Base-by-base conservation (phyloP, 2,329 filamentous ascomycete genomes). In the Aspergillus novofumigatus region DNA sequence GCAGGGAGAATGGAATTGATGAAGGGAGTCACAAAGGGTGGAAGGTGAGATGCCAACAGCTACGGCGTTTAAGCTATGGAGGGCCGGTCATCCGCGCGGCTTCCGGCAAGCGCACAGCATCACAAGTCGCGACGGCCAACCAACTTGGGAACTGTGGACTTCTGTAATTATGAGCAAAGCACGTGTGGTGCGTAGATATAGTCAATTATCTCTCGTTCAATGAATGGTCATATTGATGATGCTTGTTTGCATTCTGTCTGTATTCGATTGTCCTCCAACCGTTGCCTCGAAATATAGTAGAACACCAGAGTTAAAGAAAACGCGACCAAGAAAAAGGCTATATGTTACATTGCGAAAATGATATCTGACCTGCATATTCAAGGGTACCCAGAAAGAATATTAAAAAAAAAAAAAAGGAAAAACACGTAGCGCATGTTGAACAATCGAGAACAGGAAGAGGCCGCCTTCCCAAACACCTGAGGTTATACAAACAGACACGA, bases 291-390 rank as follows among this genome's bases (percentile, higher is more conserved):
- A 17, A 35, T 35, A 29, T 32, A 48, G 42, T 38, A 42, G 28
- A 35, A 49, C 20, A 20, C 26, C 32, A 26, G 28, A n/a, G 17
- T 47, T 29, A 29, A 29, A 42, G 49, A 26, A 51, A 47, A 38
- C 25, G 4, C 25, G 21, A 50, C 45, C 60, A 52, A 29, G 54
- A 52, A 52, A 58, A 57, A 52, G 55, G 55, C 49, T 59, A 59
- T 62, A 63, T 62, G 50, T 52, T 65, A 65, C 62, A 65, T 42
- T 44, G 52, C 53, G 51, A 53, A 53, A 55, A 51, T 51, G 28
- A 56, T 28, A 38, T 17, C 32, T 17, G 32, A 8, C 44, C 35
- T 17, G 51, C 28, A 38, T 55, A 50, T n/a, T 26, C 44, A 47
- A 58, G 55, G 52, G 49, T 49, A 54, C 47, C 20, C 42, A 48